A percentile compares a stretch with the other conserved stretches of the same genome.
Evolutionary conservation across 2,329 filamentous ascomycete genomes (phyloP).

Genomic region (Talaromyces atroroseus): DNA sequence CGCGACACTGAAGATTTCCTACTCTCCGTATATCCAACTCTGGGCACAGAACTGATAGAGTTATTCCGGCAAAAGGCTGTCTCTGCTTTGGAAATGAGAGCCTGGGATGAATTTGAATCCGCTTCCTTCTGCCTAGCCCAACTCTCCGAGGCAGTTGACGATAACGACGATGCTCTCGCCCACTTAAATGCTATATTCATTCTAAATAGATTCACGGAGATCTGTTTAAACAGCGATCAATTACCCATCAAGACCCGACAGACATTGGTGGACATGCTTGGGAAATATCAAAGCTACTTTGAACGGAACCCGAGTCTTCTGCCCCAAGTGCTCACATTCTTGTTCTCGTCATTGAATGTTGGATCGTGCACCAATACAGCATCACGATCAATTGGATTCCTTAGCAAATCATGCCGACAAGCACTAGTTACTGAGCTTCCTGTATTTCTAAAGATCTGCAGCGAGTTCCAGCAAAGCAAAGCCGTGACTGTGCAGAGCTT

Average conservation of each 20-base stretch:
- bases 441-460: conserved; percentile 39
- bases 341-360: conserved; percentile 41
- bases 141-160: conserved; percentile 41
- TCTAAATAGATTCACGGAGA: conserved; percentile 28
- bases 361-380: conserved; percentile 37
- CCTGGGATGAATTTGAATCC: conserved; percentile 42
- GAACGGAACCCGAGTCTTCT: conserved; percentile 38
- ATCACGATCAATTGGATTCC: conserved; percentile 38
- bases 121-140: conserved; percentile 40
- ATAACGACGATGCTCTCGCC: conserved; percentile 38
- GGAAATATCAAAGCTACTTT: conserved; percentile 41
- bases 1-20: conserved; percentile 43
- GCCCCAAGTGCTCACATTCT: conserved; percentile 37
- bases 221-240: conserved; percentile 26
- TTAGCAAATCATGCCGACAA: conserved; percentile 41
- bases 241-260: conserved; percentile 34
- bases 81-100: conserved; percentile 25
- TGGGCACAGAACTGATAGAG: conserved; percentile 38
- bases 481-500: conserved; percentile 34
- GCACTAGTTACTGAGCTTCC: conserved; percentile 38
- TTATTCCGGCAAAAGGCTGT: conserved; percentile 36
- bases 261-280: conserved; percentile 39
- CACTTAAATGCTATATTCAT: conserved; percentile 39
- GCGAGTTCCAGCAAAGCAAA: conserved; percentile 32
- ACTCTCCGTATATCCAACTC: conserved; percentile 37